Evolutionary conservation across 2,329 filamentous ascomycete species (phyloP).

Genomic region (Colletotrichum falcatum): DNA sequence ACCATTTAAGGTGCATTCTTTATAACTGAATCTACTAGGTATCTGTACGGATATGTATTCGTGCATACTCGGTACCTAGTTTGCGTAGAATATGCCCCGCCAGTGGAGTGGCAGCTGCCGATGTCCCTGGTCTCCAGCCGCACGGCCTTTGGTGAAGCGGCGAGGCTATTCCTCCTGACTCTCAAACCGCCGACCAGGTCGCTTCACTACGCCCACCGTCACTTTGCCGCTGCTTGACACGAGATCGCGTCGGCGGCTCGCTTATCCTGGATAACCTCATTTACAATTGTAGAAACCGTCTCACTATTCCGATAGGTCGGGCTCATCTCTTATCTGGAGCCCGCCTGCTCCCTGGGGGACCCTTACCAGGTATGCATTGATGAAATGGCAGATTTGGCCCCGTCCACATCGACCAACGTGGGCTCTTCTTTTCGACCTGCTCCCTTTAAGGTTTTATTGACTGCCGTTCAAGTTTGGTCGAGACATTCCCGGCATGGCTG

Average conservation of each 20-base stretch:
- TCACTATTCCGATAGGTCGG: conserved; percentile 36
- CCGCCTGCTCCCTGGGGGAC: conserved; percentile 11
- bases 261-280: conserved; percentile 27
- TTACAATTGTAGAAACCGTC: conserved; percentile 31
- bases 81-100: conserved; percentile 1
- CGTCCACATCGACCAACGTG: conserved; percentile 11
- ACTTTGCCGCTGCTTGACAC: conserved; percentile 11
- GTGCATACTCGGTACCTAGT: no score
- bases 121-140: conserved; percentile 13
- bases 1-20: background rate
- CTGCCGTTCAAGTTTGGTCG: conserved; percentile 25
- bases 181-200: conserved; percentile 34
- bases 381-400: conserved; percentile 22
- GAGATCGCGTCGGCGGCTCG: conserved; percentile 27
- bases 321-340: conserved; percentile 19
- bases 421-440: no score
- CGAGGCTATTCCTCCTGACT: conserved; percentile 34
- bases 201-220: conserved; percentile 15
- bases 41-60: no score
- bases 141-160: conserved; percentile 30
- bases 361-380: conserved; percentile 19
- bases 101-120: conserved; percentile 15
- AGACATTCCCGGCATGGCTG: conserved; percentile 33
- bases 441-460: conserved; percentile 3
- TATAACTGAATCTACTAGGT: background rate